phyloP scores from a whole-genome alignment of 495 filamentous ascomycete species.

The Pyrenula aspistea region DNA sequence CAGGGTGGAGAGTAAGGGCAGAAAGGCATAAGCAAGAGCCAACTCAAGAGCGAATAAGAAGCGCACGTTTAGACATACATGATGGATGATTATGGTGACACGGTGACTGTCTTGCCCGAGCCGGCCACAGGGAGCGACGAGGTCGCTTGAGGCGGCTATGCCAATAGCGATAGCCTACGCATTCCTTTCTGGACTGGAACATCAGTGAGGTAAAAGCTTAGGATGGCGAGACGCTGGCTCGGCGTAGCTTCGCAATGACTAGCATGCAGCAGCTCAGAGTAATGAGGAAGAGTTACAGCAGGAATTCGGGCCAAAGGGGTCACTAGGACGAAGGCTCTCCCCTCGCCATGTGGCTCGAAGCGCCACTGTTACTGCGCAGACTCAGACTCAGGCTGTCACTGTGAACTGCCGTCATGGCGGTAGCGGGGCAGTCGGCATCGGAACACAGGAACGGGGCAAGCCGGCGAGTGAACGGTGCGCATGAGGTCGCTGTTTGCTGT shows the following conservation, averaged over 20 bases:
- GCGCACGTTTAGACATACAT: neutral
- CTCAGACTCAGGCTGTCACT: neutral
- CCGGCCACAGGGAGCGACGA: neutral
- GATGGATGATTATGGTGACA: neutral
- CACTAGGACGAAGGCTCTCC: no score
- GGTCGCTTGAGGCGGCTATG: neutral
- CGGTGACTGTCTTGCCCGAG: neutral
- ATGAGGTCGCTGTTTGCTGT: no score
- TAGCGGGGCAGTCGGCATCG: no score
- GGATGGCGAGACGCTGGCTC: neutral
- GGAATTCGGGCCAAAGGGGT: no score
- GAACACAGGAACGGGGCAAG: no score
- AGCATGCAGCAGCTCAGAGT: no score
- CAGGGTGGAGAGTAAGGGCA: neutral
- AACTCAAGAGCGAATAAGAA: neutral
- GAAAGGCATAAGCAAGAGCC: neutral
- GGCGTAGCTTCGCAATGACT: no score
- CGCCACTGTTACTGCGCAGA: no score
- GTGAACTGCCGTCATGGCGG: neutral
- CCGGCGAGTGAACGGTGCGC: no score
- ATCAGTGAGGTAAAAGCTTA: neutral
- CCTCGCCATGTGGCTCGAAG: no score
- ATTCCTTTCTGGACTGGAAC: neutral
- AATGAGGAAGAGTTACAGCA: no score
- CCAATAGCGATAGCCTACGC: neutral